Evolutionary conservation across 1,139 yeast species (phyloP), one percentile per base, ranked within the genome.

Genomic region (Magnusiomyces paraingens): DNA sequence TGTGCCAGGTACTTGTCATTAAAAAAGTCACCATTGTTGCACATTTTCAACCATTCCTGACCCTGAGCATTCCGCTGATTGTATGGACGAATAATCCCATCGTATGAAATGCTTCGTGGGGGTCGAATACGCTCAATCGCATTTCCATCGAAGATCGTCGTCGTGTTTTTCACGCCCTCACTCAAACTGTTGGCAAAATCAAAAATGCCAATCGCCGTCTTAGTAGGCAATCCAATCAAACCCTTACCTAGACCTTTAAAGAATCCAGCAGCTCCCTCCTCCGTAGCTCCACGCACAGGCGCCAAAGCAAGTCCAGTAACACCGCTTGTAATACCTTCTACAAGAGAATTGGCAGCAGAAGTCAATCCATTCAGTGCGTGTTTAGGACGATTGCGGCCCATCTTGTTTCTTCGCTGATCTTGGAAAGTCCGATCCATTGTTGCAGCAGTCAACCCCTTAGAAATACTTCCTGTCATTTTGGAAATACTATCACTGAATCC

Each of bases 201-300:
- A 64, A 94, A 85, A 38, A 93, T 69, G 6, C 99, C 99, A 64
- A 93, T 90, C 0, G 97, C 96, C 0, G 99, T 89, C 70, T 94
- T 94, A 0, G 99, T 90, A 0, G 99, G 99, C 42, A 94, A 73
- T 0, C 99, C 99, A 54, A 94, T 81, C 21, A 94, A 67, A n/a
- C 99, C 99, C 64, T 85, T 87, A 6, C 99, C 99, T 10, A 94
- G 68, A 0, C 99, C 99, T 66, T 82, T 88, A 71, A 94, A 83
- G 66, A 94, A 93, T 0, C 99, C 99, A 1, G 83, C 75, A 0
- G 98, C 83, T 11, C 98, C 99, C 48, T 84, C 95, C 53, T 79
- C 76, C 22, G 77, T 77, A 0, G 96, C 96, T 8, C 98, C 99
- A 64, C 86, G 86, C 56, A 88, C 78, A 1, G 99, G 99, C 2